Percentiles rank a stretch among this genome's conserved stretches.
These are phyloP conservation scores for Petunia hybrid DNA, from an alignment of 305 asterid species.

Conservation along the genomic window DNA sequence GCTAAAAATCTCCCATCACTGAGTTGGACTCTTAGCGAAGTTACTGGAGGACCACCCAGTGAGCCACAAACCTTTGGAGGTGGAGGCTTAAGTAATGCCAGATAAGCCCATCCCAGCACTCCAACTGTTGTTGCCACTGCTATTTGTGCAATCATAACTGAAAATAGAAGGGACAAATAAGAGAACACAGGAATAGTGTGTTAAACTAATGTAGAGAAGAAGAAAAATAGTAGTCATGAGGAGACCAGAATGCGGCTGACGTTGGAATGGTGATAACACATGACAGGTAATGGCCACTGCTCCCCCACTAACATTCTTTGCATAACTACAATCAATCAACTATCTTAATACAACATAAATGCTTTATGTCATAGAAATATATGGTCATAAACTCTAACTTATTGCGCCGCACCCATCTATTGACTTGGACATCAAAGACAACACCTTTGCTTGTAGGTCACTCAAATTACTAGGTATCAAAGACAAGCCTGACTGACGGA, in stretches of 20 bases:
- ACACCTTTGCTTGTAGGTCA: background rate
- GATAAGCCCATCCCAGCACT: constrained; percentile 54
- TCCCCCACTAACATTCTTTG: background rate
- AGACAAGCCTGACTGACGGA: background rate
- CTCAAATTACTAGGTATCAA: background rate
- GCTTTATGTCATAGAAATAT: background rate
- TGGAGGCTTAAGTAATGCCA: constrained; percentile 59
- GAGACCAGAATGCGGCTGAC: background rate
- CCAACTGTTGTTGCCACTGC: constrained; percentile 52
- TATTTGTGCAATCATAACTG: constrained; percentile 61
- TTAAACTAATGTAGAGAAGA: background rate
- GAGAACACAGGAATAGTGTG: background rate
- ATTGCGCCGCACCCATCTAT: background rate
- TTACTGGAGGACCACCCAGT: constrained; percentile 69
- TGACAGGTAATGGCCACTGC: constrained; percentile 1
- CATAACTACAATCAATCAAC: background rate
- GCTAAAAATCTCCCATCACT: constrained; percentile 76
- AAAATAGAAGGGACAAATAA: background rate
- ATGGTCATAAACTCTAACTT: background rate
- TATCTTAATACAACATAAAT: background rate
- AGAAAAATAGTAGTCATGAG: background rate
- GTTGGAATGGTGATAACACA: background rate
- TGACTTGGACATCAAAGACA: background rate
- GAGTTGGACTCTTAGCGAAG: constrained; percentile 67
- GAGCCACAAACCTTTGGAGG: constrained; percentile 69